phyloP scores from a whole-genome alignment of 768 basidiomycete genomes.

The Suillus weaverae region DNA sequence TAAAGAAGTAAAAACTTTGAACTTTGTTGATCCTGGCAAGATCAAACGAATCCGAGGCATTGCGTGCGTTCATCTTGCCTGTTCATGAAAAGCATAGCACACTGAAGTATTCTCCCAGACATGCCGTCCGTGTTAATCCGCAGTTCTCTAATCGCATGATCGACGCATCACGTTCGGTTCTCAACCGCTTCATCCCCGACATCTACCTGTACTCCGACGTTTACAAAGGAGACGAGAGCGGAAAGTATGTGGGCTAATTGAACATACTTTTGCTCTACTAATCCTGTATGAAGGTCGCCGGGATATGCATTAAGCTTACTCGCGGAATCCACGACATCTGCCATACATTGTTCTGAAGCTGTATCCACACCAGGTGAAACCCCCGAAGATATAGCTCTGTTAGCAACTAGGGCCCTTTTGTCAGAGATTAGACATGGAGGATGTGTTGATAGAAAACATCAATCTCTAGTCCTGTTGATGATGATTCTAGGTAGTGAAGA shows the following conservation, averaged over 20 bases:
- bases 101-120: conserved; percentile 45
- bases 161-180: conserved; percentile 85
- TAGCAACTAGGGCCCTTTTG: conserved; percentile 77
- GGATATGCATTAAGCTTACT: conserved; percentile 91
- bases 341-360: conserved; percentile 84
- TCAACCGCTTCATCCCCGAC: conserved; percentile 97
- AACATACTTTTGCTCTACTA: conserved; percentile 2
- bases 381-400: conserved; percentile 90
- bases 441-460: conserved; percentile 89
- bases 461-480: conserved; percentile 79
- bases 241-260: conserved; percentile 64
- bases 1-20: conserved; percentile 87
- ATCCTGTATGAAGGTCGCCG: conserved; percentile 66
- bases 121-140: conserved; percentile 94
- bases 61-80: conserved; percentile 58
- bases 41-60: conserved; percentile 95
- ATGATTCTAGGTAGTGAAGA: conserved; percentile 99
- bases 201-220: conserved; percentile 98
- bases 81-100: neutral
- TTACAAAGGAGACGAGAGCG: conserved; percentile 96
- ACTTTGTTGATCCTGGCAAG: conserved; percentile 89
- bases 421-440: conserved; percentile 80
- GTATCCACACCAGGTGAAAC: conserved; percentile 79
- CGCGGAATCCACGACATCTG: conserved; percentile 90
- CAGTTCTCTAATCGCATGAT: conserved; percentile 99